A percentile compares a stretch with the other conserved stretches of the same genome.
These are phyloP conservation scores for Xylariaceae sp. DNA, from an alignment of 2,329 filamentous ascomycete species.

Conservation along the genomic window DNA sequence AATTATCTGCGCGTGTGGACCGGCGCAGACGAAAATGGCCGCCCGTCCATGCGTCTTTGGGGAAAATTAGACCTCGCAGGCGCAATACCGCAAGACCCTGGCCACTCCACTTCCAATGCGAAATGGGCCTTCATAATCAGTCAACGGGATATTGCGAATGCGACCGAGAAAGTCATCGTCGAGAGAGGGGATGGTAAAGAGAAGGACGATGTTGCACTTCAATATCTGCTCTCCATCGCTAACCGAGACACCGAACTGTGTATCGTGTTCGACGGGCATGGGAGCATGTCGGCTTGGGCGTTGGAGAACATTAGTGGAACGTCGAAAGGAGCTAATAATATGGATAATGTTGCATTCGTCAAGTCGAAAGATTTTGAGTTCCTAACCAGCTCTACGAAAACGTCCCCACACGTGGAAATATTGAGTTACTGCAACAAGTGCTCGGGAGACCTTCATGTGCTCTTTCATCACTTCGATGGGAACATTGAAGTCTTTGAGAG, in stretches of 20 bases:
- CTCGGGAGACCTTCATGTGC: slow-evolving; percentile 63
- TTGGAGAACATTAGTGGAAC: slow-evolving; percentile 80
- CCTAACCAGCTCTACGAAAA: slow-evolving; percentile 28
- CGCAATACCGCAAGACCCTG: slow-evolving; percentile 54
- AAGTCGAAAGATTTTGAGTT: slow-evolving; percentile 53
- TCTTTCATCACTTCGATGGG: slow-evolving; percentile 83
- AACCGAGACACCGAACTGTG: slow-evolving; percentile 85
- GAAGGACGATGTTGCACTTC: slow-evolving; percentile 67
- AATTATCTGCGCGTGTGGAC: slow-evolving; percentile 80
- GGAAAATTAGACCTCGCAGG: slow-evolving; percentile 71
- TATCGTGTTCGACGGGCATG: slow-evolving; percentile 76
- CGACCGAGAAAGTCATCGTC: slow-evolving; percentile 73
- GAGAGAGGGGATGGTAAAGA: slow-evolving; percentile 50
- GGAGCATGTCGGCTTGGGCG: slow-evolving; percentile 88
- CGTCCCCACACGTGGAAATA: slow-evolving; percentile 61
- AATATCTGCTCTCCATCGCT: slow-evolving; percentile 81
- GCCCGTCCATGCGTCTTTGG: slow-evolving; percentile 74
- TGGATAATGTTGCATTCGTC: slow-evolving; percentile 85
- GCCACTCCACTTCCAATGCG: slow-evolving; percentile 31
- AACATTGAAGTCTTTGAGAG: slow-evolving; percentile 78
- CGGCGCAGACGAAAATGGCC: slow-evolving; percentile 65
- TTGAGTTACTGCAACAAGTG: slow-evolving; percentile 66
- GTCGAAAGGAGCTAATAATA: slow-evolving; percentile 58
- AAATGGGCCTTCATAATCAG: slow-evolving; percentile 80
- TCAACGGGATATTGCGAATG: slow-evolving; percentile 71